Base-by-base conservation (phyloP, 2,329 filamentous ascomycete species). In the Clarireedia paspali region DNA sequence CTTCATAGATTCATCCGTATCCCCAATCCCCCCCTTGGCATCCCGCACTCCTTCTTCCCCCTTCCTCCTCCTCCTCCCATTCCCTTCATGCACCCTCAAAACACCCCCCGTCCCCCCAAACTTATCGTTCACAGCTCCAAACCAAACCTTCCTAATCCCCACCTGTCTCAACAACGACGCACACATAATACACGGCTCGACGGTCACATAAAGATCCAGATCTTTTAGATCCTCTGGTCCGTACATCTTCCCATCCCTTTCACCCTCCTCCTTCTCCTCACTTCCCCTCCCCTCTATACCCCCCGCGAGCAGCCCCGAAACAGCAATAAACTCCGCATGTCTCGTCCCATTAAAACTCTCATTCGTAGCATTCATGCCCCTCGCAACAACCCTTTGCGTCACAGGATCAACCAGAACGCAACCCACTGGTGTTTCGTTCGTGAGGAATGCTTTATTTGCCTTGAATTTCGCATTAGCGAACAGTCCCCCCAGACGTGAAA, bases 101-200 rank as follows among this genome's bases (percentile, higher is more conserved):
- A 99, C 94, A 53, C 95, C 92, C 1, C 94, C 94, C 15, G 91
- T 96, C 34, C 95, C 94, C 6, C 94, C 94, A 74, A 99, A 99
- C 57, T 95, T 89, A 74, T 99, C 94, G 70, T 99, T 99, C 65
- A 88, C 83, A 58, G 91, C 95, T 4, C 94, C 95, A 71, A 94
- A 99, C 71, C 92, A 97, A 34, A 99, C 94, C 63, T 87, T 87
- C 60, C 87, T 83, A 71, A 99, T 91, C 14, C 84, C 82, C 62
- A 95, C 86, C 72, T 99, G 95, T 51, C 91, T 84, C 50, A 99
- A 79, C 53, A 95, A 83, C 6, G 91, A 95, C 12, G 94, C 94
- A 70, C 94, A 99, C 94, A 99, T 99, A 74, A 99, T 90, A 71
- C 94, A 99, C 4, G 94, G 94, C 73, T 99, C 95, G 53, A 99